Percentiles rank a stretch among this genome's conserved stretches.
Evolutionary conservation across 176 grass and related monocot species (phyloP).

Genomic region (Triticum monococcum): DNA sequence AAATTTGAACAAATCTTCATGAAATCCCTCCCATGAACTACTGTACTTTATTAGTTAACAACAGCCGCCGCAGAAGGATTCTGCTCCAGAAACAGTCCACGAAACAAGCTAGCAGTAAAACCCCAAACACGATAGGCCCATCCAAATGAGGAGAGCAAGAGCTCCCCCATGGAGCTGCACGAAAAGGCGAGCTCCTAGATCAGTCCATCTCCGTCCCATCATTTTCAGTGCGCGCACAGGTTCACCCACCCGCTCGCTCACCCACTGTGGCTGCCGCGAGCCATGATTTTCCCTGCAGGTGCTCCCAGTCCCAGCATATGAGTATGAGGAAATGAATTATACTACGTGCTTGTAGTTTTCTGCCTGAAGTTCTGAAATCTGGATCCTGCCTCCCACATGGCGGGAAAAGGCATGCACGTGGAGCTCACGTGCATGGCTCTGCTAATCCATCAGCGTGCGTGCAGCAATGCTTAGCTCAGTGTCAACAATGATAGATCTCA

Average conservation of each 20-base stretch:
- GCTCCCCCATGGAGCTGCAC: not conserved
- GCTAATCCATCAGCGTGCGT: not conserved
- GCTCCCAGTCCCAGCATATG: not conserved
- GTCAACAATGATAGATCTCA: conserved; percentile 26
- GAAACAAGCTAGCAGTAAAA: not conserved
- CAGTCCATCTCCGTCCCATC: not conserved
- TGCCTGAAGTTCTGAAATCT: not conserved
- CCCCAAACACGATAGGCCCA: not conserved
- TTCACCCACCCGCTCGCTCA: not conserved
- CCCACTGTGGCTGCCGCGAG: not conserved
- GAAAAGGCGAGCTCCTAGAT: not conserved
- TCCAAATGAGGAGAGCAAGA: not conserved
- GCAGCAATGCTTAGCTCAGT: not conserved
- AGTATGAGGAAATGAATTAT: conserved; percentile 13
- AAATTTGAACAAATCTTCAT: no score
- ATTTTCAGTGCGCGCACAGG: conserved; percentile 28
- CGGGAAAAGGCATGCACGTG: conserved; percentile 11
- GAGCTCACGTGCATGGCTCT: not conserved
- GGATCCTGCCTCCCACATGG: conserved; percentile 38
- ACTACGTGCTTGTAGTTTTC: not conserved
- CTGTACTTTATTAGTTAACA: no score
- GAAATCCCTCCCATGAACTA: no score
- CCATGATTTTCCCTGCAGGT: not conserved
- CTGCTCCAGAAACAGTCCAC: no score
- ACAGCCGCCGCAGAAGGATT: no score